Base-by-base conservation (phyloP, 768 basidiomycete species). In the Rhizopogon roseolus region DNA sequence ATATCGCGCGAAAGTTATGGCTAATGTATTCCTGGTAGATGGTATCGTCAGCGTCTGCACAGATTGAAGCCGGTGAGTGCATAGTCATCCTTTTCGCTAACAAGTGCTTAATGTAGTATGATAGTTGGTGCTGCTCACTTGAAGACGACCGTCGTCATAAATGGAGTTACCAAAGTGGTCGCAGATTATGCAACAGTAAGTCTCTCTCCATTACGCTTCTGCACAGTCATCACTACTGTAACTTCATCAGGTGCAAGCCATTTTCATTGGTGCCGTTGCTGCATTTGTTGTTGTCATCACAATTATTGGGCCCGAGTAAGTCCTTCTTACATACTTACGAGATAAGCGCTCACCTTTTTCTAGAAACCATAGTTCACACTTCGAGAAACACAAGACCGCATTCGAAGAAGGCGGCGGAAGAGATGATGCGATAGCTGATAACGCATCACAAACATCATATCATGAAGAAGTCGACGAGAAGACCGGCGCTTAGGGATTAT, bases 311-410 rank as follows among this genome's bases (percentile, higher is more conserved):
- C 86, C 89, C 1, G 85, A 86, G 85, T 86, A 59, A 54, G 87
- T 79, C 16, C 52, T 22, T 1, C 1, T 51, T 17, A 14, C 8
- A 3, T 45, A 34, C 16, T 19, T 46, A 19, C 14, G 36, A 4
- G 29, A 27, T 19, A 22, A 22, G 16, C 25, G 27, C 39, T 19
- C 10, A 19, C 50, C 32, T 11, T 16, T n/a, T 5, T 22, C n/a
- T 53, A 85, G 84, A 64, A 84, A 88, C 54, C 88, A 88, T 60
- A 81, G 85, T 8, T 76, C 82, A 9, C 90, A 88, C 70, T 98
- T 96, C 63, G 94, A 98, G 74, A 80, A 87, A 57, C 79, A 84
- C 62, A 87, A 85, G 68, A 67, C 84, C 2, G 93, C 90, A 1
- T 88, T 88, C 70, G 88, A 94, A 63, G 78, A 85, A 56, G 90